Base-by-base conservation (phyloP, 1,284 basidiomycete genomes). In the Phellinidium pouzarii region DNA sequence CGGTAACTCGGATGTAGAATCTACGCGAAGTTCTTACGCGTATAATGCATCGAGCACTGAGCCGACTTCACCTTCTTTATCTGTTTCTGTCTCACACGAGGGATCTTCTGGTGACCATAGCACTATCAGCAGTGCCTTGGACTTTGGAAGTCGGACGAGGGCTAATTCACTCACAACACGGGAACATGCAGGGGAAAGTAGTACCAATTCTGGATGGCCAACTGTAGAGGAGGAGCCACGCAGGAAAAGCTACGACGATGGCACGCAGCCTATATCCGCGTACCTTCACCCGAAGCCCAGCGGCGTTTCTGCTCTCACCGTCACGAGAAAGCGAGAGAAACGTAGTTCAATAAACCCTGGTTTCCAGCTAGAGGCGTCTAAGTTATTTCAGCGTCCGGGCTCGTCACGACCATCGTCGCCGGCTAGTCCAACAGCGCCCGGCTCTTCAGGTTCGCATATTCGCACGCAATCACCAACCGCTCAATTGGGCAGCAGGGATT, bases 181-280 rank as follows among this genome's bases (percentile, higher is more conserved):
- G 7, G 61, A 64, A 22, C 36, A 43, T 27, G 4, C 25, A n/a
- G 43, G 31, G 23, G 48, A 50, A 20, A 11, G 20, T 4, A 29
- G 22, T 14, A 20, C 44, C 11, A 36, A 19, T 34, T 27, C 45
- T 17, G 31, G 31, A 17, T 53, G 45, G 44, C 51, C 43, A 46
- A 44, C 12, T 23, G 50, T 43, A 56, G 59, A 42, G 50, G 54
- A 34, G 60, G 67, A 55, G 70, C 65, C 44, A 72, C 50, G 78
- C 37, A 70, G 78, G 43, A 79, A 75, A 59, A 83, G 79, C 59
- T 80, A 77, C 55, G 82, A 85, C 56, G 79, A 80, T 53, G 75
- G 79, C 40, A 68, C 77, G 19, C 74, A 75, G 22, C 76, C 77
- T 5, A 66, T 78, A 44, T 72, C 79, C 58, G 60, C 72, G 25